phyloP scores from a whole-genome alignment of 140 eudicot genomes.

The Flaveria floridana region DNA sequence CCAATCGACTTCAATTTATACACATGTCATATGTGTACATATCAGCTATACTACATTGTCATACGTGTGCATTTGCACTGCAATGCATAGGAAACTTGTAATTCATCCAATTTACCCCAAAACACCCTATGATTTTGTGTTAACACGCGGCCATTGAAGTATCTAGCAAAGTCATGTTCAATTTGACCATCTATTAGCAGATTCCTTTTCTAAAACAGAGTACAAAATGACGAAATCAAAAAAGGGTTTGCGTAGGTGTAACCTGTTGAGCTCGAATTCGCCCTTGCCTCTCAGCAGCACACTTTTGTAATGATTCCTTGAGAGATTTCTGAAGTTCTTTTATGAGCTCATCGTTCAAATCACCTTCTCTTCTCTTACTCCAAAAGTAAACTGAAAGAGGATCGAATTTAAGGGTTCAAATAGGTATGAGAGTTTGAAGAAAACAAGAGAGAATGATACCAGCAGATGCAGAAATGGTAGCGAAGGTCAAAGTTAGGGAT shows the following conservation, averaged over 20 bases:
- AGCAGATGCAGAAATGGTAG: conserved; percentile 48
- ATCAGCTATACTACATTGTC: too few relatives aligned
- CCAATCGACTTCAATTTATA: too few relatives aligned
- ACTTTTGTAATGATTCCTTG: conserved; percentile 45
- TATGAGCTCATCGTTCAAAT: conserved; percentile 29
- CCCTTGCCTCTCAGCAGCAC: conserved; percentile 92
- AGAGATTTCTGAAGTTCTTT: conserved; percentile 57
- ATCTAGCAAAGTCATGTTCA: too few relatives aligned
- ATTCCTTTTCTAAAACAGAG: too few relatives aligned
- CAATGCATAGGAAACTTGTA: background rate
- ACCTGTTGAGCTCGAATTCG: conserved; percentile 97
- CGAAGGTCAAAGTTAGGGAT: conserved; percentile 42
- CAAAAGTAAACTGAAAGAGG: conserved; percentile 44
- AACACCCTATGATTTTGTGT: too few relatives aligned
- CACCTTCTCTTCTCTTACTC: conserved; percentile 42
- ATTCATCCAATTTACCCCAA: background rate
- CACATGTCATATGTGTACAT: too few relatives aligned
- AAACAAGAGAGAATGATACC: conserved; percentile 26
- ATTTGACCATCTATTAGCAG: too few relatives aligned
- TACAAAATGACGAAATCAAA: background rate
- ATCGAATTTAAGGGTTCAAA: background rate
- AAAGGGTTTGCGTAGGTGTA: background rate
- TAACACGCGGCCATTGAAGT: too few relatives aligned
- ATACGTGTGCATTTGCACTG: background rate
- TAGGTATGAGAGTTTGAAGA: background rate